Percentiles rank a stretch among this genome's conserved stretches.
Conservation (phyloP, 306 rosid species). For the Dryas drummondii region DNA sequence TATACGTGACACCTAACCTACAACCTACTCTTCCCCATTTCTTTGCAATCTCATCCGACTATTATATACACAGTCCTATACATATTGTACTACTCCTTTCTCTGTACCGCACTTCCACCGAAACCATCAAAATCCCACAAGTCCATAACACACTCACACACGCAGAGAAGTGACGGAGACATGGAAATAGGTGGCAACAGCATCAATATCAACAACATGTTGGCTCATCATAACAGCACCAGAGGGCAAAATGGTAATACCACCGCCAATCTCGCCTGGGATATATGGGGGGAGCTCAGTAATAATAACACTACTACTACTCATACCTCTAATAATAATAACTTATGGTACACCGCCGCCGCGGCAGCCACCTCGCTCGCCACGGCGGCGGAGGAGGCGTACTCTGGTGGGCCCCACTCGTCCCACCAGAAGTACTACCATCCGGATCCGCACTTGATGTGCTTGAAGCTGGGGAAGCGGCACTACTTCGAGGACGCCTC, state of each 20-base stretch:
- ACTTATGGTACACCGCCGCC: slow-evolving; percentile 9
- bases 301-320: slow-evolving; percentile 17
- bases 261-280: slow-evolving; percentile 42
- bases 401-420: no score
- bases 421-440: slow-evolving; percentile 24
- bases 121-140: not conserved
- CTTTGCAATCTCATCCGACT: not conserved
- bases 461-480: slow-evolving; percentile 90
- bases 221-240: slow-evolving; percentile 32
- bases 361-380: not conserved
- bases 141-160: not conserved
- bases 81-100: not conserved
- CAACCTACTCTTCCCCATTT: slow-evolving; percentile 6
- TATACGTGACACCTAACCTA: slow-evolving; percentile 15
- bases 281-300: slow-evolving; percentile 53
- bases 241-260: slow-evolving; percentile 47
- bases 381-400: no score
- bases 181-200: slow-evolving; percentile 70
- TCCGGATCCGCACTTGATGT: slow-evolving; percentile 73
- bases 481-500: slow-evolving; percentile 76
- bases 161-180: not conserved
- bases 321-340: not conserved
- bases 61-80: no score
- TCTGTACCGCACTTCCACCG: not conserved
- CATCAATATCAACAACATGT: slow-evolving; percentile 24